Evolutionary conservation across 179 eudicot genomes (phyloP).

Genomic region (Carnegiea gigantea): DNA sequence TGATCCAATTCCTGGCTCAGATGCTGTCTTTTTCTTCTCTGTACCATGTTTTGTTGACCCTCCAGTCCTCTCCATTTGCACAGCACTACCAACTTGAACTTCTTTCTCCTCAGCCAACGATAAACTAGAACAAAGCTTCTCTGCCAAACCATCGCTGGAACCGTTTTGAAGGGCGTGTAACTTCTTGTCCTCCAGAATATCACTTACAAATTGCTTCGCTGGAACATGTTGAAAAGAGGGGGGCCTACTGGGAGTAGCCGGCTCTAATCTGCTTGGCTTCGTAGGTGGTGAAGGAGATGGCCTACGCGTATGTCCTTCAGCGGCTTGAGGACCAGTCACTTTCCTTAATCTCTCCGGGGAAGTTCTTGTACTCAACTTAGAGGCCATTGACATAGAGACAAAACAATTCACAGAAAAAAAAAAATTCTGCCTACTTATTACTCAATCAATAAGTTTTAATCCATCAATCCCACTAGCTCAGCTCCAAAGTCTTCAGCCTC

Average conservation of each 20-base stretch:
- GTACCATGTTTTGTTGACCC: slow-evolving; percentile 29
- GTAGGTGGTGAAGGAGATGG: slow-evolving; percentile 30
- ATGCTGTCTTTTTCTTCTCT: slow-evolving; percentile 35
- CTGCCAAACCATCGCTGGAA: slow-evolving; percentile 39
- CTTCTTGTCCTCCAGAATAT: slow-evolving; percentile 35
- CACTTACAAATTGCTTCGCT: slow-evolving; percentile 30
- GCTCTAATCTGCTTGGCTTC: slow-evolving; percentile 29
- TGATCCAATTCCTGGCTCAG: slow-evolving; percentile 27
- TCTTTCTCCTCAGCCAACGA: slow-evolving; percentile 39
- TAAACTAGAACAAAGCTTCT: slow-evolving; percentile 45
- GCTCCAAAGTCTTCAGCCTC: slow-evolving; percentile 31
- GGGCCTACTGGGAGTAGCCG: slow-evolving; percentile 29
- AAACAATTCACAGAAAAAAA: slow-evolving; percentile 15
- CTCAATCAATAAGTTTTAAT: slow-evolving; percentile 25
- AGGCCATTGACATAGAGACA: slow-evolving; percentile 52
- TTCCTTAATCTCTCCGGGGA: slow-evolving; percentile 45
- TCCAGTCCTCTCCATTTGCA: slow-evolving; percentile 26
- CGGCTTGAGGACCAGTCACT: slow-evolving; percentile 28
- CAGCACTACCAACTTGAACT: slow-evolving; percentile 18
- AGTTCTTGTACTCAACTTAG: slow-evolving; percentile 47
- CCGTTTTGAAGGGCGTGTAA: slow-evolving; percentile 37
- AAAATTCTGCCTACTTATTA: slow-evolving; percentile 30
- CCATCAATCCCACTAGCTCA: slow-evolving; percentile 22
- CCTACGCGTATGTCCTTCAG: slow-evolving; percentile 39
- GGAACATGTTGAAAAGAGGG: slow-evolving; percentile 24